These are phyloP conservation scores for Oxyria digyna DNA, from an alignment of 148 eudicot species.

Conservation along the genomic window DNA sequence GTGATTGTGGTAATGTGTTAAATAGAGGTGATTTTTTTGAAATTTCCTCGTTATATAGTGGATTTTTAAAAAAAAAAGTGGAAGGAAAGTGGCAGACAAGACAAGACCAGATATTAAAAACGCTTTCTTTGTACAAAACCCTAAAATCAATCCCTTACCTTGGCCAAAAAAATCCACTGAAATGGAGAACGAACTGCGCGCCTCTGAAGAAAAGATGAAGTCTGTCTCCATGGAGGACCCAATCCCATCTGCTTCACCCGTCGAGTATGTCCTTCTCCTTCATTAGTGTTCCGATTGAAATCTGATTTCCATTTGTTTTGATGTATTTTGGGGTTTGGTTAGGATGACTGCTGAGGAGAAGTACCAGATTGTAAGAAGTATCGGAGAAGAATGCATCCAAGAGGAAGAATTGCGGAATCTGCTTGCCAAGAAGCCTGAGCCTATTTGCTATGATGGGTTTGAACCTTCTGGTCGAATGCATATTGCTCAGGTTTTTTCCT, in stretches of 20 bases:
- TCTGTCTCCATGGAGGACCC: conserved; percentile 7
- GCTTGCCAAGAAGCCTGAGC: conserved; percentile 21
- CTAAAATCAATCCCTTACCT: not conserved
- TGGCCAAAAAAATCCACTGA: not conserved
- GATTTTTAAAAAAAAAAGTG: too few species aligned
- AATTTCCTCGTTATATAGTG: too few species aligned
- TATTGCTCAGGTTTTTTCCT: conserved; percentile 24
- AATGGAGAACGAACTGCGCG: conserved; percentile 7
- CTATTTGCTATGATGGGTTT: conserved; percentile 35
- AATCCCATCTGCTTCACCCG: not conserved
- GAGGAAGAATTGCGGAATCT: conserved; percentile 26
- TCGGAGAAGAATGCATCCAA: conserved; percentile 38
- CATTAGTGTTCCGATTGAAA: not conserved
- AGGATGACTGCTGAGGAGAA: conserved; percentile 24
- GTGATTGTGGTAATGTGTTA: too few species aligned
- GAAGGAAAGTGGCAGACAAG: not conserved
- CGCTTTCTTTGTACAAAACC: not conserved
- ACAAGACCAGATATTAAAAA: not conserved
- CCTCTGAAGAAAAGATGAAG: not conserved
- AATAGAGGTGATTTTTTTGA: too few species aligned
- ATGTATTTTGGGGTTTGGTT: not conserved
- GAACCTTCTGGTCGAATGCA: conserved; percentile 43
- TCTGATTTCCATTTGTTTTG: not conserved
- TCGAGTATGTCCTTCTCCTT: not conserved
- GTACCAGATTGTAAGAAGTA: conserved; percentile 19